Base-by-base conservation (phyloP, 1,139 yeast species). In the Zygosaccharomyces sapae region DNA sequence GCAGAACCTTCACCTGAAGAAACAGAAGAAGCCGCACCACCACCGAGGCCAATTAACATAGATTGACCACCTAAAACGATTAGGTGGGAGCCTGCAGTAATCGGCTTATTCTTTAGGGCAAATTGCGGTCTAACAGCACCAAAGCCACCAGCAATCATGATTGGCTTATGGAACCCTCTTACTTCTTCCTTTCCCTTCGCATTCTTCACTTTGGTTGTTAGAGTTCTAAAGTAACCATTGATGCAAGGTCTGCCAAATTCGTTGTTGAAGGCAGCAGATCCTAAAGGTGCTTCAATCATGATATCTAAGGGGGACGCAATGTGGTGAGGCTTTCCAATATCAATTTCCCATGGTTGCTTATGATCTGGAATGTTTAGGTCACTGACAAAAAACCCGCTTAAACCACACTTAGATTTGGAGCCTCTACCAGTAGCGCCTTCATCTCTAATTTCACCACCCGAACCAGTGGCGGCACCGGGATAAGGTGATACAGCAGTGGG, bases 371-470 rank as follows among this genome's bases (percentile, higher is more conserved):
- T 90, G 55, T 81, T 75, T 65, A 94, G 77, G 69, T 94, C 98
- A 39, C 95, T 83, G 13, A 89, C 97, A 6, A 95, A 79, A 69
- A 82, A 94, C 5, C 99, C 99, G 46, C 95, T 77, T 55, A 94
- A 76, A 47, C 99, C 99, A 61, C 97, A 96, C 70, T 92, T 92
- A 38, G 97, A 81, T 69, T 88, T 87, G 22, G 98, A 92, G 45
- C 99, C 99, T 68, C 97, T 81, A 55, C 99, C 99, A 18, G 92
- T 96, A 25, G 99, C 98, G 71, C 97, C 98, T 72, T 94, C 99
- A 69, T 94, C 99, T 76, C 99, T 86, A 62, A 94, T 94, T 71
- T 94, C 99, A 72, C 99, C 99, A 68, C 99, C 99, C 18, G 98
- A 90, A 55, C 99, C 99, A 16, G 99, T 94, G 33, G 99, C 96